Conservation (phyloP, 2,329 filamentous ascomycete genomes). For the Didymella segeticola region DNA sequence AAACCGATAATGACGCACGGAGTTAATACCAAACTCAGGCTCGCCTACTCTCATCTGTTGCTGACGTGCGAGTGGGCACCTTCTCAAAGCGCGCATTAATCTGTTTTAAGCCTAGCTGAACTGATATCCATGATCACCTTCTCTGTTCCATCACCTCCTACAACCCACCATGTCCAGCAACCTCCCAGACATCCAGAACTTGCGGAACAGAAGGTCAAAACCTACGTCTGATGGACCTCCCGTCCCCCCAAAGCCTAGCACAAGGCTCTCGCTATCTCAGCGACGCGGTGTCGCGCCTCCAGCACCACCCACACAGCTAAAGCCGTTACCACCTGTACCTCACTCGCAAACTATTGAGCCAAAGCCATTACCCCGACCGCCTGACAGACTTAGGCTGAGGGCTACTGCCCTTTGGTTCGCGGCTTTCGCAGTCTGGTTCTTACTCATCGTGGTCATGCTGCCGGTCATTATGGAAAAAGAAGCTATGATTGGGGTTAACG, state of each 20-base stretch:
- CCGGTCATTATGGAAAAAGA: constrained; percentile 38
- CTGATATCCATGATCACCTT: neutral
- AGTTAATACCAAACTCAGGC: too few relatives aligned
- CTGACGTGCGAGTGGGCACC: neutral
- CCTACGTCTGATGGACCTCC: neutral
- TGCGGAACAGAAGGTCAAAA: constrained; percentile 5
- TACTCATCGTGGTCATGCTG: constrained; percentile 32
- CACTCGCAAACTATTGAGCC: too few relatives aligned
- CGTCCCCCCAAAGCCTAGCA: constrained; percentile 9
- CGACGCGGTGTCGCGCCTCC: neutral
- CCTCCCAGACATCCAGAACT: neutral
- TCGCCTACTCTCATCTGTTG: too few relatives aligned
- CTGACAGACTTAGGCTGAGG: neutral
- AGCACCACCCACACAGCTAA: constrained; percentile 4
- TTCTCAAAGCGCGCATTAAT: neutral
- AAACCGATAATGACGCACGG: too few relatives aligned
- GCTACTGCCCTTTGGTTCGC: constrained; percentile 22
- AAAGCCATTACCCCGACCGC: constrained; percentile 25
- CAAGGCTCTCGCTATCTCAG: neutral
- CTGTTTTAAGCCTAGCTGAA: neutral
- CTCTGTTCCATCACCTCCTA: neutral
- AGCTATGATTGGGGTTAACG: constrained; percentile 37
- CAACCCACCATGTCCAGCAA: constrained; percentile 1
- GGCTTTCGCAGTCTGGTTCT: constrained; percentile 32
- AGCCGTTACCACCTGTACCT: constrained; percentile 24